These are phyloP conservation scores for Grigorovia yakushimaensis DNA, from an alignment of 805 yeast genomes.

Conservation along the genomic window DNA sequence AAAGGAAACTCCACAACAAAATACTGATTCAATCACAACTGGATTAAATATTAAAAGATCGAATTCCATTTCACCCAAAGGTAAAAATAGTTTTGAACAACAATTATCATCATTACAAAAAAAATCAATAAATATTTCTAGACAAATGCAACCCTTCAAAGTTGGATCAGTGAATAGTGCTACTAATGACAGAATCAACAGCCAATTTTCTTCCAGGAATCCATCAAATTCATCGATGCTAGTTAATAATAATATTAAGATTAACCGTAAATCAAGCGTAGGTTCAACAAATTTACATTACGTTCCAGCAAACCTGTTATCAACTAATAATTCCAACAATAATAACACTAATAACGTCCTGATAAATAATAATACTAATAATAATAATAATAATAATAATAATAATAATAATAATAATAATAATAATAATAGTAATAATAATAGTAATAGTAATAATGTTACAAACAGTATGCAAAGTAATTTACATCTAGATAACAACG, in stretches of 20 bases:
- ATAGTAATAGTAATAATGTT: constrained; percentile 9
- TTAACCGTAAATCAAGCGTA: constrained; percentile 31
- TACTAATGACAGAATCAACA: constrained; percentile 13
- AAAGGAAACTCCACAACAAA: background rate
- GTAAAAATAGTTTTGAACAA: background rate
- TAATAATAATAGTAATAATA: constrained; percentile 1
- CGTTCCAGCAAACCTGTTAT: background rate
- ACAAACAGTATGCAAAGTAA: constrained; percentile 30
- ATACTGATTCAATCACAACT: background rate
- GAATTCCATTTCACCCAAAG: constrained; percentile 8
- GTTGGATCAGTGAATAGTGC: constrained; percentile 30
- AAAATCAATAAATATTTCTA: constrained; percentile 13
- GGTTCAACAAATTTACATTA: constrained; percentile 15
- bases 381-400: constrained; percentile 5
- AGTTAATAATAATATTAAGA: constrained; percentile 27
- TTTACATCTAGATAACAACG: constrained; percentile 62
- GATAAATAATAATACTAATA: background rate
- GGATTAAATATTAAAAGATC: background rate
- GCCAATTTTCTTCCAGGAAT: constrained; percentile 30
- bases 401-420: constrained; percentile 18
- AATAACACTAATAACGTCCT: too few species aligned
- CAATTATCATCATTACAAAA: constrained; percentile 5
- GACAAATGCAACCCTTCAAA: constrained; percentile 29
- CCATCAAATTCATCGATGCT: constrained; percentile 37
- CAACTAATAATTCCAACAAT: constrained; percentile 1